Conservation (phyloP, 2,329 filamentous ascomycete species). For the Ophiostoma sp. region DNA sequence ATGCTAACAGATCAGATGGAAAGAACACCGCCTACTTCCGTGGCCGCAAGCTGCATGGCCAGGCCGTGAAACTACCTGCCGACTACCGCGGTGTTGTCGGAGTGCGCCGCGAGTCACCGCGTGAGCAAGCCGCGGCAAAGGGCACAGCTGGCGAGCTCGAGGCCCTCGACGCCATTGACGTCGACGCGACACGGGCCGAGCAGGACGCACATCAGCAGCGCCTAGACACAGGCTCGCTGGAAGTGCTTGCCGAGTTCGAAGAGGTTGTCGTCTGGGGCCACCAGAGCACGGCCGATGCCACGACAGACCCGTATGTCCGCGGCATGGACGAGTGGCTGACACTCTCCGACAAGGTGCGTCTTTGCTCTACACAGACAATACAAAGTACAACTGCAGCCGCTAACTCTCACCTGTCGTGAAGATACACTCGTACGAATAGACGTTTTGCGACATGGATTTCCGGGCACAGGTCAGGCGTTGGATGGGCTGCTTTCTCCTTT, state of each 20-base stretch:
- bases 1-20: slow-evolving; percentile 38
- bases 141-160: slow-evolving; percentile 18
- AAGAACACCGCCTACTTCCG: slow-evolving; percentile 63
- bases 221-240: slow-evolving; percentile 51
- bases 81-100: slow-evolving; percentile 63
- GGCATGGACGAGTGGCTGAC: slow-evolving; percentile 75
- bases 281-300: slow-evolving; percentile 57
- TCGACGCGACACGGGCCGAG: slow-evolving; percentile 41
- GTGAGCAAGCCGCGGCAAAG: slow-evolving; percentile 29
- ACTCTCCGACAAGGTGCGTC: slow-evolving; percentile 50
- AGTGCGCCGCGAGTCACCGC: slow-evolving; percentile 36
- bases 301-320: slow-evolving; percentile 64
- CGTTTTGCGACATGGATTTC: neutral
- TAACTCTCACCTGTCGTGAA: neutral
- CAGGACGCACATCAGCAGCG: slow-evolving; percentile 28
- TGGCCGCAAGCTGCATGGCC: slow-evolving; percentile 71
- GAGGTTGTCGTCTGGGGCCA: slow-evolving; percentile 80
- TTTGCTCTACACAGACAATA: no score
- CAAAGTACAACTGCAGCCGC: neutral
- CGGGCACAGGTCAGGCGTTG: slow-evolving; percentile 16
- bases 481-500: neutral
- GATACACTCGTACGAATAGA: slow-evolving; percentile 20
- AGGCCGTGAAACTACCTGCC: slow-evolving; percentile 59
- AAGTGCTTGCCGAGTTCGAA: slow-evolving; percentile 64
- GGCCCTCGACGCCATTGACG: slow-evolving; percentile 26